Conservation (phyloP, 345 rosid species). For the Orychophragmus violaceus region DNA sequence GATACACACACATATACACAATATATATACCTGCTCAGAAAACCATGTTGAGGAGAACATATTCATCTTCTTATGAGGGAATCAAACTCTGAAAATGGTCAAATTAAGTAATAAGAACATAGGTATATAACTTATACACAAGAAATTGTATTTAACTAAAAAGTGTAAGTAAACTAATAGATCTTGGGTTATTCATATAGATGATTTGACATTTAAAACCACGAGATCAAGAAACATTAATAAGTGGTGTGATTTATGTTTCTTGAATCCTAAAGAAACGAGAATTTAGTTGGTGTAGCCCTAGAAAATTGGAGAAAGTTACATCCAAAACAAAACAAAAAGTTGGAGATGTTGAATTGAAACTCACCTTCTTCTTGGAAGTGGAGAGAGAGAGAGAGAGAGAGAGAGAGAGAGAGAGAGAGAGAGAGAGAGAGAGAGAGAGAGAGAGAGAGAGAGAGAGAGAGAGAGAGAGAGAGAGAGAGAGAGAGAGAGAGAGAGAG, state of each 20-base stretch:
- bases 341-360: neutral
- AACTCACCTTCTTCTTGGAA: slow-evolving; percentile 19
- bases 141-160: neutral
- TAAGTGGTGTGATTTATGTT: neutral
- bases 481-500: too few relatives aligned
- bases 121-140: too few relatives aligned
- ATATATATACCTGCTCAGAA: slow-evolving; percentile 41
- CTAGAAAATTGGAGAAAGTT: slow-evolving; percentile 7
- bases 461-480: too few relatives aligned
- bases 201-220: neutral
- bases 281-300: neutral
- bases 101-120: too few relatives aligned
- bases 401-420: too few relatives aligned
- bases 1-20: neutral
- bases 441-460: too few relatives aligned
- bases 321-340: neutral
- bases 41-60: slow-evolving; percentile 42
- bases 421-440: too few relatives aligned
- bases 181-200: neutral
- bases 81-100: slow-evolving; percentile 13
- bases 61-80: slow-evolving; percentile 25
- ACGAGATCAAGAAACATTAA: neutral
- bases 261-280: neutral
- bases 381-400: slow-evolving; percentile 8
- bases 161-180: neutral